Conservation (phyloP, 257 asterid genomes). For the Solanum paucissectum region DNA sequence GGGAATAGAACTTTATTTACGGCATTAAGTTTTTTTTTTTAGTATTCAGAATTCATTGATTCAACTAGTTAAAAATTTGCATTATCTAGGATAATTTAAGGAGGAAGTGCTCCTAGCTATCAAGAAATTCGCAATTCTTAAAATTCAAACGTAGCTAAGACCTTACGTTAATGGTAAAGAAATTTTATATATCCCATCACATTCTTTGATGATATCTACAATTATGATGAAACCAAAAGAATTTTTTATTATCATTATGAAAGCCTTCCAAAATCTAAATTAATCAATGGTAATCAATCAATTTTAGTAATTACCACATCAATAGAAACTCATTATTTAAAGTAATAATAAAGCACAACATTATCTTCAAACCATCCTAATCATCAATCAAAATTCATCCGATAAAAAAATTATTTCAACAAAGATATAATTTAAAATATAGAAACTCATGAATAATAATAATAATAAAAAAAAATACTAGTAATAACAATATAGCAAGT, state of each 20-base stretch:
- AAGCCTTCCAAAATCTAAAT: not conserved
- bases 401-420: not conserved
- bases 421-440: not conserved
- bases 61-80: too few species aligned
- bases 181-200: not conserved
- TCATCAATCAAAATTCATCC: not conserved
- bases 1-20: not conserved
- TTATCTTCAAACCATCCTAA: not conserved
- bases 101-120: too few species aligned
- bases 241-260: too few species aligned
- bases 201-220: not conserved
- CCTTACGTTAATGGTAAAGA: not conserved
- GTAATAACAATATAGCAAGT: not conserved
- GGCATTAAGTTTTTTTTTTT: not conserved
- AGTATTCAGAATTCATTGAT: too few species aligned
- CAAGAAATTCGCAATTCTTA: too few species aligned
- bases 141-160: not conserved
- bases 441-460: conserved; percentile 17
- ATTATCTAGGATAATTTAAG: too few species aligned
- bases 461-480: too few species aligned
- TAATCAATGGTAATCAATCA: too few species aligned
- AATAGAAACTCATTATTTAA: not conserved
- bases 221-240: not conserved
- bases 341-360: too few species aligned
- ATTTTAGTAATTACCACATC: not conserved